These are phyloP conservation scores for Dioszegia aurantiaca DNA, from an alignment of 768 basidiomycete genomes.

Conservation along the genomic window DNA sequence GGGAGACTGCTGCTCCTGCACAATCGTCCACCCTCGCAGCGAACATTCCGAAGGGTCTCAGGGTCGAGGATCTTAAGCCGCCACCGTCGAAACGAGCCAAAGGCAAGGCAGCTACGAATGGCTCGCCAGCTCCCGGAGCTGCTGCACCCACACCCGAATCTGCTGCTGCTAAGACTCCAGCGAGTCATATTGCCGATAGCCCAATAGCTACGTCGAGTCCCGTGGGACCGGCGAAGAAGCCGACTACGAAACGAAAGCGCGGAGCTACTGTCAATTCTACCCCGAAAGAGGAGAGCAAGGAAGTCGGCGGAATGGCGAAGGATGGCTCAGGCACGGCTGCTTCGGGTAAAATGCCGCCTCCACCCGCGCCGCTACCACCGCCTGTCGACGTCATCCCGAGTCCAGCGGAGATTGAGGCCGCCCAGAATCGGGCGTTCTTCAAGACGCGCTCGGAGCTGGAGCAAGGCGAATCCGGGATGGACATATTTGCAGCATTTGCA, in stretches of 20 bases:
- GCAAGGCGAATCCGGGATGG: neutral
- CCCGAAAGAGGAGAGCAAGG: slow-evolving; percentile 2
- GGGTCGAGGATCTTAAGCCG: slow-evolving; percentile 46
- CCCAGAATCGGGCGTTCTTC: slow-evolving; percentile 16
- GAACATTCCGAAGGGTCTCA: slow-evolving; percentile 30
- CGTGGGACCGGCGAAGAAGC: slow-evolving; percentile 3
- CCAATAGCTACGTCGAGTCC: slow-evolving; percentile 6
- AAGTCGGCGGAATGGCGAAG: neutral
- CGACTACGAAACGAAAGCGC: slow-evolving; percentile 10
- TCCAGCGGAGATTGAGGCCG: slow-evolving; percentile 10
- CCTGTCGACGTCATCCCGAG: slow-evolving; percentile 10
- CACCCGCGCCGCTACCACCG: slow-evolving; percentile 9
- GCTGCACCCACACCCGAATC: slow-evolving; percentile 18
- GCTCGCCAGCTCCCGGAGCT: slow-evolving; percentile 18
- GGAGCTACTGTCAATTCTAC: neutral
- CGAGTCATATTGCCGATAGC: slow-evolving; percentile 10
- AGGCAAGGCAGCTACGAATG: slow-evolving; percentile 13
- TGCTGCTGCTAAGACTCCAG: slow-evolving; percentile 7
- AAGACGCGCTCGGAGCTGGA: slow-evolving; percentile 12
- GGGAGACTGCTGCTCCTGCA: slow-evolving; percentile 1
- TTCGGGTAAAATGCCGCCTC: slow-evolving; percentile 1
- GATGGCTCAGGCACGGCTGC: neutral
- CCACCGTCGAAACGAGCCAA: slow-evolving; percentile 35
- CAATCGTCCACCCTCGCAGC: slow-evolving; percentile 18
- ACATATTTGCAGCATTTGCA: slow-evolving; percentile 10